Base-by-base conservation (phyloP, 129 eudicot genomes). In the Silybum marianum region DNA sequence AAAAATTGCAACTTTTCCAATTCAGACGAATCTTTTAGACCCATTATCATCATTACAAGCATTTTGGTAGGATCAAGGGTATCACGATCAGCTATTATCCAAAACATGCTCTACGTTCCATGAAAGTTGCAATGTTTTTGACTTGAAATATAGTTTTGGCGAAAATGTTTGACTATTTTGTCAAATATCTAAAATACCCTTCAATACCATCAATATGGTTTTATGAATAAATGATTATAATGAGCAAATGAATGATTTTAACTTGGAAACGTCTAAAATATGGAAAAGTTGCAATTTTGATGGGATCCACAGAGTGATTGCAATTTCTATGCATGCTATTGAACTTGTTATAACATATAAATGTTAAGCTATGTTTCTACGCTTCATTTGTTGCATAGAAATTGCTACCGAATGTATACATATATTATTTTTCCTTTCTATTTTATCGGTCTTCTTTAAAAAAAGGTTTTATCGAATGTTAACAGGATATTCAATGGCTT, bases 401-500 rank as follows among this genome's bases (percentile, higher is more conserved):
- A 60, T 62, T 63, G n/a, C 0, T 3, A 24, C 23, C 2, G 3
- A 3, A 46, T 3, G 10, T 76, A 19, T 72, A 23, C 38, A 10
- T 26, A 11, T 12, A 40, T 3, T 38, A 14, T 10, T 21, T 60
- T 69, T 63, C 10, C 0, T 39, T 73, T 23, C 30, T 14, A 25
- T 14, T 75, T 1, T 80, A 9, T 30, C 4, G 36, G 36, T 0
- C 0, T 7, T 24, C 7, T 10, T 30, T 73, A 11, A 24, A 2
- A 14, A 38, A 44, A 18, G 63, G 3, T 19, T 12, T 14, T 66
- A 76, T 78, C 9, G 7, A 25, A 65, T 58, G 11, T 81, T 68
- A 83, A 74, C 84, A 88, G 91, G 91, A 88, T 63, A 75, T 86
- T 48, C 83, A 73, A 32, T 88, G 91, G 89, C 82, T 88, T 77